Conservation (phyloP, 106 monocot species). For the Apostasia ramifera region DNA sequence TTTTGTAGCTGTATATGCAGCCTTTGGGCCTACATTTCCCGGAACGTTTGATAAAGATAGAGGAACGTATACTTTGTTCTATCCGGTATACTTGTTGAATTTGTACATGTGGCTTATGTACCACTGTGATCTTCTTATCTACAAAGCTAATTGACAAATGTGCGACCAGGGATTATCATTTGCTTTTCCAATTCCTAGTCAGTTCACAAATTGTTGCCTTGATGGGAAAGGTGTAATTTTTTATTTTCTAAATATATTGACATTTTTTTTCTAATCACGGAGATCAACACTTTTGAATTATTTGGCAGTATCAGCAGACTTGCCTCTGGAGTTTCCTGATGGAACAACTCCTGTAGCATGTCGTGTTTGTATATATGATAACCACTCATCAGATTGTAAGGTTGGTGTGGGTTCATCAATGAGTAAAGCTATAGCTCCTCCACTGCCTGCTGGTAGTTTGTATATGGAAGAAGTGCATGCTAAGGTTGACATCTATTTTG, state of each 20-base stretch:
- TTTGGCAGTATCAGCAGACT: slow-evolving; percentile 65
- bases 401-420: slow-evolving; percentile 88
- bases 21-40: slow-evolving; percentile 91
- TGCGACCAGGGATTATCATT: slow-evolving; percentile 78
- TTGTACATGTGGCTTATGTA: not conserved
- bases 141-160: not conserved
- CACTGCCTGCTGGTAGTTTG: slow-evolving; percentile 72
- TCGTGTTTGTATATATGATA: slow-evolving; percentile 80
- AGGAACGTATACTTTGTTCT: slow-evolving; percentile 87
- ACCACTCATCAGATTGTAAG: slow-evolving; percentile 54
- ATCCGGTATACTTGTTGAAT: slow-evolving; percentile 48
- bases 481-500: slow-evolving; percentile 40
- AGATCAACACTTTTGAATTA: not conserved
- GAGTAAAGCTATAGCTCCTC: slow-evolving; percentile 73
- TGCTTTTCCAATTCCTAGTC: slow-evolving; percentile 86
- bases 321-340: slow-evolving; percentile 97
- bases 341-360: slow-evolving; percentile 95
- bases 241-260: not conserved
- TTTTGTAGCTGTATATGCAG: slow-evolving; percentile 79
- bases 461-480: slow-evolving; percentile 98
- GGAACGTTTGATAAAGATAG: slow-evolving; percentile 88
- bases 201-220: slow-evolving; percentile 60
- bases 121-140: not conserved
- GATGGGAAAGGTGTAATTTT: slow-evolving; percentile 61
- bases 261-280: not conserved